Evolutionary conservation across 495 filamentous ascomycete species (phyloP).

Genomic region (Neurospora intermedia): DNA sequence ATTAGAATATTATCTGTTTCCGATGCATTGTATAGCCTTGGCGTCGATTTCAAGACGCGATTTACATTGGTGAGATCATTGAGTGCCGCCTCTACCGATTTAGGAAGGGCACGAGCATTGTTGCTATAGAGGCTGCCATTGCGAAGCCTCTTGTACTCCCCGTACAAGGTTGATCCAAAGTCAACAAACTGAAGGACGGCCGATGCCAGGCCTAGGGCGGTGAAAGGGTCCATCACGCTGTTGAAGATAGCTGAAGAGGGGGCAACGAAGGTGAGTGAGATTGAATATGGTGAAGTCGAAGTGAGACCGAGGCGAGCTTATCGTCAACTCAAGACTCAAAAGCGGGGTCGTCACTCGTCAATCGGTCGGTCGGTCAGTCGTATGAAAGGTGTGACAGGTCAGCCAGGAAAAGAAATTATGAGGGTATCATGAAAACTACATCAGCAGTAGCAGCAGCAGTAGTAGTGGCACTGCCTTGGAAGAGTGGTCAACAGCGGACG

Average conservation of each 20-base stretch:
- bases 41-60: not conserved
- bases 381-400: not conserved
- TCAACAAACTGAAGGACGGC: conserved; percentile 11
- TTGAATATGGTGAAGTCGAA: not conserved
- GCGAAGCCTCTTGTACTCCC: not conserved
- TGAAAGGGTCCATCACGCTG: conserved; percentile 4
- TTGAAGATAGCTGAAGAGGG: not conserved
- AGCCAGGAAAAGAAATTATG: not conserved
- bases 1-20: not conserved
- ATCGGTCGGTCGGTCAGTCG: not conserved
- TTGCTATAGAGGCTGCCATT: not conserved
- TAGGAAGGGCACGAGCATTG: not conserved
- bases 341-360: not conserved
- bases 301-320: not conserved
- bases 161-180: not conserved
- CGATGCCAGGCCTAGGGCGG: conserved; percentile 7
- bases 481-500: not conserved
- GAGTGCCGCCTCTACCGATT: not conserved
- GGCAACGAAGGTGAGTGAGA: not conserved
- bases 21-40: not conserved
- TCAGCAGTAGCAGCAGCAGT: not conserved
- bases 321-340: not conserved
- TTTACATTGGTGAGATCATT: not conserved
- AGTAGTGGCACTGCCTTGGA: not conserved
- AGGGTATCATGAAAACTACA: not conserved